These are phyloP conservation scores for Exophiala sp. DNA, from an alignment of 2,329 filamentous ascomycete species.

Conservation along the genomic window DNA sequence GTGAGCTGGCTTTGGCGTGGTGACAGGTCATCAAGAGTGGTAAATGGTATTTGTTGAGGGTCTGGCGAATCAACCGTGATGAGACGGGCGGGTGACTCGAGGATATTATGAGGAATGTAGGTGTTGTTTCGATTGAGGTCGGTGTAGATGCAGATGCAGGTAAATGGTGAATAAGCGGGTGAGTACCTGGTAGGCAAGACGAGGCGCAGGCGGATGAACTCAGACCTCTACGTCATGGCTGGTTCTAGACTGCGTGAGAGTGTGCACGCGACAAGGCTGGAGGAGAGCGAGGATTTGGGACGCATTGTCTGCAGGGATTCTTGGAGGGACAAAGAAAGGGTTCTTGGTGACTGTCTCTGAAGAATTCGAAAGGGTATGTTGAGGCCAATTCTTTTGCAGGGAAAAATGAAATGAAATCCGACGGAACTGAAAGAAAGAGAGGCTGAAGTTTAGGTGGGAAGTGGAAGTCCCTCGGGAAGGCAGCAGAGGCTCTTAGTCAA, in stretches of 20 bases:
- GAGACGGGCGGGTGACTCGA: not conserved
- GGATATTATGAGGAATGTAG: not conserved
- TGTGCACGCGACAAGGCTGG: slow-evolving; percentile 19
- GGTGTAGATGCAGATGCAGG: not conserved
- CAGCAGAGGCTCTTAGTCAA: no score
- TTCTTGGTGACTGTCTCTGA: not conserved
- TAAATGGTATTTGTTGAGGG: not conserved
- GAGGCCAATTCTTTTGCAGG: not conserved
- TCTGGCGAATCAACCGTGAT: not conserved
- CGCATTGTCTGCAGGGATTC: slow-evolving; percentile 14
- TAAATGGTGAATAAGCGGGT: not conserved
- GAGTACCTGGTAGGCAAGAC: not conserved
- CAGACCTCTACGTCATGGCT: slow-evolving; percentile 17
- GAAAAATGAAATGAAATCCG: no score
- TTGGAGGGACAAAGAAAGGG: slow-evolving; percentile 8
- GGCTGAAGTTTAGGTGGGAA: no score
- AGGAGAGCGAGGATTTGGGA: slow-evolving; percentile 2
- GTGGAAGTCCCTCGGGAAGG: no score
- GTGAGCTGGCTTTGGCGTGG: slow-evolving; percentile 10
- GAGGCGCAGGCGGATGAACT: slow-evolving; percentile 5
- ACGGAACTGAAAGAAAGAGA: no score
- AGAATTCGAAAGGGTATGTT: not conserved
- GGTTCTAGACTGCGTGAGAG: slow-evolving; percentile 11
- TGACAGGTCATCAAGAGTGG: slow-evolving; percentile 9
- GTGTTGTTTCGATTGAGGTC: not conserved